These are phyloP conservation scores for Apophysomyces ossiformis DNA, from an alignment of 371 early-diverging fungal species.

Conservation along the genomic window DNA sequence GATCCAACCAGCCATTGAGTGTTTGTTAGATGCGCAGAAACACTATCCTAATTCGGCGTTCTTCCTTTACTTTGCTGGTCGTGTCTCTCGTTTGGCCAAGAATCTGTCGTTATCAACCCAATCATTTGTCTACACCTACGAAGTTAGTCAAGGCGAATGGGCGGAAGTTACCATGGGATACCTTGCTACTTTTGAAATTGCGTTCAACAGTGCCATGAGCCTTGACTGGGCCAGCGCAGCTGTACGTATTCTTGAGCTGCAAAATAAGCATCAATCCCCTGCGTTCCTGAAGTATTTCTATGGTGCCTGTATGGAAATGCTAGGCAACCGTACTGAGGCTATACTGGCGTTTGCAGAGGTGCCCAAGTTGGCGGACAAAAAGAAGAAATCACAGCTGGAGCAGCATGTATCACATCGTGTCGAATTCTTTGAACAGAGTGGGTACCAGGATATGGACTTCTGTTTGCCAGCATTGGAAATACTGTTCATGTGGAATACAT, in stretches of 20 bases:
- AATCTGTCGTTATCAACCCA: conserved; percentile 52
- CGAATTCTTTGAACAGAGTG: conserved; percentile 56
- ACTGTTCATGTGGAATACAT: conserved; percentile 61
- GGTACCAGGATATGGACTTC: conserved; percentile 60
- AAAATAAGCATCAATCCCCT: conserved; percentile 55
- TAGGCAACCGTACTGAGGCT: conserved; percentile 56
- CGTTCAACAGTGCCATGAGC: conserved; percentile 59
- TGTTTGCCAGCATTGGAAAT: conserved; percentile 63
- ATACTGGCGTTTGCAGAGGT: conserved; percentile 55
- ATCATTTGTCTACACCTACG: conserved; percentile 49
- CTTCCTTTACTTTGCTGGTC: conserved; percentile 66
- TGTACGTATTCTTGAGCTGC: conserved; percentile 44
- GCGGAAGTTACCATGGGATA: conserved; percentile 48
- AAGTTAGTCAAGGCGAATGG: conserved; percentile 54
- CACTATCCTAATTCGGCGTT: conserved; percentile 67
- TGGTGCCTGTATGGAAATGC: conserved; percentile 60
- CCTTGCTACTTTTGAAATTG: conserved; percentile 64
- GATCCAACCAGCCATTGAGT: conserved; percentile 61
- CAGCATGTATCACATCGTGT: conserved; percentile 57
- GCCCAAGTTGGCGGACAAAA: conserved; percentile 49
- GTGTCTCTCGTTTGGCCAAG: conserved; percentile 58
- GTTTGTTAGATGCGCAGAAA: conserved; percentile 59
- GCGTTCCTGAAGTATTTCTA: conserved; percentile 64
- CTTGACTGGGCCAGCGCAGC: conserved; percentile 61
- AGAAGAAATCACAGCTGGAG: conserved; percentile 59